Evolutionary conservation across 2,329 filamentous ascomycete species (phyloP).

Genomic region (Phoma sp.): DNA sequence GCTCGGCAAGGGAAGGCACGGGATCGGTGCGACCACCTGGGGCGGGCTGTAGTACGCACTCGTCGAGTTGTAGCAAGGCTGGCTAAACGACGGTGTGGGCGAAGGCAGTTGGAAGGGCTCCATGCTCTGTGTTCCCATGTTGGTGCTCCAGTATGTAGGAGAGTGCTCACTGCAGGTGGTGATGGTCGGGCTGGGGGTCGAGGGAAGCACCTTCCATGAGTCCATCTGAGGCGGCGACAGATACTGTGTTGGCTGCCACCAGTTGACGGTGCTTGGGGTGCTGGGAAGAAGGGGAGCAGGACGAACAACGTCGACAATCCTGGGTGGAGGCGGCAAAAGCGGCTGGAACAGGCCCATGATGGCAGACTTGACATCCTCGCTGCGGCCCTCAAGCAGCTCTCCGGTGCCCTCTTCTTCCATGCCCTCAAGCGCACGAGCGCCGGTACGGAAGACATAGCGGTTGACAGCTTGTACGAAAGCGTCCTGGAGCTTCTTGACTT

Average conservation of each 20-base stretch:
- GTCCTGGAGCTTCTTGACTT: constrained; percentile 96
- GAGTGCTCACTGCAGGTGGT: constrained; percentile 75
- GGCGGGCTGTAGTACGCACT: constrained; percentile 76
- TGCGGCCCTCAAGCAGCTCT: constrained; percentile 88
- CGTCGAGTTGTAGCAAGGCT: constrained; percentile 61
- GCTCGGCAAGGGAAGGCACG: constrained; percentile 81
- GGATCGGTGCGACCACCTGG: constrained; percentile 73
- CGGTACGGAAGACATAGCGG: constrained; percentile 92
- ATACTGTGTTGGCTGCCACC: constrained; percentile 75
- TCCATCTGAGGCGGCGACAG: constrained; percentile 77
- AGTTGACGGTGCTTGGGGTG: constrained; percentile 72
- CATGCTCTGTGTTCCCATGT: constrained; percentile 63
- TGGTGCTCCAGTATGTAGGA: constrained; percentile 75
- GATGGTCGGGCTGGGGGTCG: constrained; percentile 75
- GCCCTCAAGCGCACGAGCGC: constrained; percentile 87
- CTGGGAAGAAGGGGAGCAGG: constrained; percentile 85
- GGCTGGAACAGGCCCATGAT: constrained; percentile 85
- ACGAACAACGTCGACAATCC: constrained; percentile 86
- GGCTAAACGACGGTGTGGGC: constrained; percentile 79
- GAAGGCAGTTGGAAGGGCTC: constrained; percentile 75
- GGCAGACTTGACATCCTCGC: constrained; percentile 88
- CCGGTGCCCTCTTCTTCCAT: constrained; percentile 95
- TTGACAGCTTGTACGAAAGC: constrained; percentile 97
- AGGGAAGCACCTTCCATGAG: constrained; percentile 88
- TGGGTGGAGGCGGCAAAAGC: constrained; percentile 84